phyloP scores from a whole-genome alignment of 208 protist genomes.

The Novymonas esmeraldas region DNA sequence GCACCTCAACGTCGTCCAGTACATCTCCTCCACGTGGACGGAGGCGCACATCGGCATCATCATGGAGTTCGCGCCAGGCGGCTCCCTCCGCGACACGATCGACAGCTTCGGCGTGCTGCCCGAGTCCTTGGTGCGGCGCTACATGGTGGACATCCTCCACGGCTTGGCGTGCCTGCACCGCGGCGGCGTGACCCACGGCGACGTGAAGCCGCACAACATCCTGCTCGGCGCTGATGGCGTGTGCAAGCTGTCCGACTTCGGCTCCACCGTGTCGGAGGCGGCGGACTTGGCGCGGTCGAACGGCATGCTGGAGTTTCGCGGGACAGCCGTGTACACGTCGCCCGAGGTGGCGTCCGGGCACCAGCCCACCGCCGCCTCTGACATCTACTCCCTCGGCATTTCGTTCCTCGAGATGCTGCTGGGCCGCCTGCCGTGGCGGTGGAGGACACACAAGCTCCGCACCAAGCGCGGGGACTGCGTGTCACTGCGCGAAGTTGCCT shows the following conservation, averaged over 20 bases:
- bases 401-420: slow-evolving; percentile 76
- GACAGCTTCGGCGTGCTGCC: slow-evolving; percentile 58
- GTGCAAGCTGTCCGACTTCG: slow-evolving; percentile 85
- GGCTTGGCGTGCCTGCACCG: slow-evolving; percentile 71
- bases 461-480: slow-evolving; percentile 12
- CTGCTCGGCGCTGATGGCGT: slow-evolving; percentile 67
- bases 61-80: slow-evolving; percentile 84
- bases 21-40: slow-evolving; percentile 58
- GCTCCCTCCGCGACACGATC: slow-evolving; percentile 53
- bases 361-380: slow-evolving; percentile 48
- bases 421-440: slow-evolving; percentile 59
- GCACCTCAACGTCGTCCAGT: slow-evolving; percentile 75
- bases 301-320: slow-evolving; percentile 37
- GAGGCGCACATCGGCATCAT: slow-evolving; percentile 59
- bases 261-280: slow-evolving; percentile 52
- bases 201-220: slow-evolving; percentile 86
- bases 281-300: slow-evolving; percentile 18
- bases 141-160: slow-evolving; percentile 66
- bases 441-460: slow-evolving; percentile 19
- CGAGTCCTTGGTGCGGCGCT: slow-evolving; percentile 51
- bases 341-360: slow-evolving; percentile 63
- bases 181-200: slow-evolving; percentile 68
- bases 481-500: slow-evolving; percentile 33
- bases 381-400: slow-evolving; percentile 80
- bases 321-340: slow-evolving; percentile 77